Percentiles rank a stretch among this genome's conserved stretches.
Conservation (phyloP, 1,284 basidiomycete species). For the Ceratobasidium sp. region DNA sequence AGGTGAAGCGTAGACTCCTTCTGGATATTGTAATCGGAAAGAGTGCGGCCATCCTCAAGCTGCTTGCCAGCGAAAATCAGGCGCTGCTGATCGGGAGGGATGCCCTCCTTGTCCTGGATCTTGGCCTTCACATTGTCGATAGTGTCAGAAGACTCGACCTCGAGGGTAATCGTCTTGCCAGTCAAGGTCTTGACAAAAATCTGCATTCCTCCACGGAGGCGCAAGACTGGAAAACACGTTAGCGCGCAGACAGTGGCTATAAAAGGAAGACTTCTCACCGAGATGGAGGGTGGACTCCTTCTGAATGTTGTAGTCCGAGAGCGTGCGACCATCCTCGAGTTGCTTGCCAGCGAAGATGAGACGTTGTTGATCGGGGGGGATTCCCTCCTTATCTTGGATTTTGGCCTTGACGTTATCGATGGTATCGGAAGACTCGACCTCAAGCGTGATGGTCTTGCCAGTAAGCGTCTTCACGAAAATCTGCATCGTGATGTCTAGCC, state of each 20-base stretch:
- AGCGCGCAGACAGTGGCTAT: slow-evolving; percentile 45
- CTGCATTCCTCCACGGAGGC: slow-evolving; percentile 59
- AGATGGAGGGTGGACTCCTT: slow-evolving; percentile 96
- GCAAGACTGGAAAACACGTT: slow-evolving; percentile 52
- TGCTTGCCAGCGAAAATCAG: slow-evolving; percentile 57
- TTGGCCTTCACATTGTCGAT: slow-evolving; percentile 63
- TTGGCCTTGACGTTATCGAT: slow-evolving; percentile 63
- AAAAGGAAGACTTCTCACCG: slow-evolving; percentile 48
- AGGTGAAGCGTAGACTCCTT: slow-evolving; percentile 52
- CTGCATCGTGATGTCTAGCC: slow-evolving; percentile 88
- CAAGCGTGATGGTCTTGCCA: slow-evolving; percentile 93
- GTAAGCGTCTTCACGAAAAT: slow-evolving; percentile 98
- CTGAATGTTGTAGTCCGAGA: slow-evolving; percentile 94
- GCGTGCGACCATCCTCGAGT: slow-evolving; percentile 91
- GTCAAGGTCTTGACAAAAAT: slow-evolving; percentile 60
- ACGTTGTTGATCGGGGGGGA: slow-evolving; percentile 69
- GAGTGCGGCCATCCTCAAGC: slow-evolving; percentile 49
- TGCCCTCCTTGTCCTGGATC: slow-evolving; percentile 59
- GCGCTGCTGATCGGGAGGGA: slow-evolving; percentile 57
- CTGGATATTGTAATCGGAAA: slow-evolving; percentile 57
- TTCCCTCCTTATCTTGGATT: slow-evolving; percentile 59
- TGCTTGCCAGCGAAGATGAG: slow-evolving; percentile 99
- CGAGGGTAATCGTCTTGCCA: slow-evolving; percentile 56
- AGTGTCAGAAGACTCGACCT: slow-evolving; percentile 63
- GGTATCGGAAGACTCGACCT: slow-evolving; percentile 60